Percentiles rank a stretch among this genome's conserved stretches.
These are phyloP conservation scores for Aspergillus sp. DNA, from an alignment of 2,329 filamentous ascomycete genomes.

Conservation along the genomic window DNA sequence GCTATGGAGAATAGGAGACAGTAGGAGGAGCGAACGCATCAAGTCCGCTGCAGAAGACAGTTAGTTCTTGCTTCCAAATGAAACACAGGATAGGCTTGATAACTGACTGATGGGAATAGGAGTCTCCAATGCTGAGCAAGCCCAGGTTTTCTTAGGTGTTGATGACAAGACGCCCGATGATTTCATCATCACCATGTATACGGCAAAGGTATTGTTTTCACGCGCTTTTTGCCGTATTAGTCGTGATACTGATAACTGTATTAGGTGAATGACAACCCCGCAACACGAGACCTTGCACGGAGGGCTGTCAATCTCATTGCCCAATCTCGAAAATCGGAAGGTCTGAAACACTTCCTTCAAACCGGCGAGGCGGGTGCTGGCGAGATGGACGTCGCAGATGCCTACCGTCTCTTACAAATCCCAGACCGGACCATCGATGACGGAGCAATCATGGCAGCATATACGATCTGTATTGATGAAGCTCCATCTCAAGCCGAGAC, in stretches of 20 bases:
- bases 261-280: slow-evolving; percentile 47
- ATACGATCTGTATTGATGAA: slow-evolving; percentile 41
- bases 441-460: slow-evolving; percentile 45
- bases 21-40: slow-evolving; percentile 52
- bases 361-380: slow-evolving; percentile 44
- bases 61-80: slow-evolving; percentile 16
- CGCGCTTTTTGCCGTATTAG: no score
- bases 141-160: slow-evolving; percentile 55
- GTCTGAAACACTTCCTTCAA: slow-evolving; percentile 47
- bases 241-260: slow-evolving; percentile 2
- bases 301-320: slow-evolving; percentile 56
- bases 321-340: slow-evolving; percentile 49
- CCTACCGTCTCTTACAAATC: slow-evolving; percentile 47
- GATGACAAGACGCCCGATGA: slow-evolving; percentile 47
- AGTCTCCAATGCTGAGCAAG: slow-evolving; percentile 58
- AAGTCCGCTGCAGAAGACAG: slow-evolving; percentile 52
- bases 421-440: slow-evolving; percentile 47
- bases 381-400: slow-evolving; percentile 52
- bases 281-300: slow-evolving; percentile 43
- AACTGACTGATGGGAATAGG: slow-evolving; percentile 22
- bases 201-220: slow-evolving; percentile 43
- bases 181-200: slow-evolving; percentile 51
- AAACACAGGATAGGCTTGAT: not conserved
- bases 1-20: slow-evolving; percentile 54
- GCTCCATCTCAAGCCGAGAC: slow-evolving; percentile 40